A percentile compares a stretch with the other conserved stretches of the same genome.
These are phyloP conservation scores for Lupinus albus DNA, from an alignment of 306 rosid genomes.

Conservation along the genomic window DNA sequence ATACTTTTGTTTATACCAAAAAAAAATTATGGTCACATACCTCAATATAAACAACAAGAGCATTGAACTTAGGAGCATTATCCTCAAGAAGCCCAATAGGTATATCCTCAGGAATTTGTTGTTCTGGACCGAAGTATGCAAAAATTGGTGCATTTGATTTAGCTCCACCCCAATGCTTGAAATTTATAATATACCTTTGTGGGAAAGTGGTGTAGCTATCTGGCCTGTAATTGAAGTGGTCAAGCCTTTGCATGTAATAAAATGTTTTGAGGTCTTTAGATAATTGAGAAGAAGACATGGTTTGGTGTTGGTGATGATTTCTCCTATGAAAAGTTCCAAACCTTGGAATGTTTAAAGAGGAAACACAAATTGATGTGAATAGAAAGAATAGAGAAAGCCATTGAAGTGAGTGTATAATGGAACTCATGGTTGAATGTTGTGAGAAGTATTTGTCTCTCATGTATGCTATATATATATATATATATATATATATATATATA, in stretches of 20 bases:
- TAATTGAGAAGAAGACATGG: background rate
- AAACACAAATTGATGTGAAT: background rate
- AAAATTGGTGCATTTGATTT: constrained; percentile 53
- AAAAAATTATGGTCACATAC: constrained; percentile 26
- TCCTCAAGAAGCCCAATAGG: constrained; percentile 42
- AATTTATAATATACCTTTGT: constrained; percentile 52
- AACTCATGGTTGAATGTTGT: constrained; percentile 30
- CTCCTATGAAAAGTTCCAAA: constrained; percentile 38
- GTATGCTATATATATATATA: background rate
- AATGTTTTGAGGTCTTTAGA: constrained; percentile 34
- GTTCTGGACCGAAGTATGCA: constrained; percentile 58
- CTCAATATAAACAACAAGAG: constrained; percentile 55
- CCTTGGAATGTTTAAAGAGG: constrained; percentile 42
- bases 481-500: too few species aligned
- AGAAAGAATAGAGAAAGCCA: constrained; percentile 30
- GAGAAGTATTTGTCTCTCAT: background rate
- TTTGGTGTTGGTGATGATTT: constrained; percentile 13
- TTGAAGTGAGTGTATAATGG: constrained; percentile 5
- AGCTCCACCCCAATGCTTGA: constrained; percentile 50
- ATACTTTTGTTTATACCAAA: too few species aligned
- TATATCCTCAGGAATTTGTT: constrained; percentile 30
- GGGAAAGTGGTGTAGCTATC: constrained; percentile 52
- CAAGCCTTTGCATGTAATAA: constrained; percentile 54
- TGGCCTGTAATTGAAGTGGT: constrained; percentile 60
- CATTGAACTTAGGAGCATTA: constrained; percentile 49